Conservation (phyloP, 2,329 filamentous ascomycete species). For the Claviceps lovelessii region DNA sequence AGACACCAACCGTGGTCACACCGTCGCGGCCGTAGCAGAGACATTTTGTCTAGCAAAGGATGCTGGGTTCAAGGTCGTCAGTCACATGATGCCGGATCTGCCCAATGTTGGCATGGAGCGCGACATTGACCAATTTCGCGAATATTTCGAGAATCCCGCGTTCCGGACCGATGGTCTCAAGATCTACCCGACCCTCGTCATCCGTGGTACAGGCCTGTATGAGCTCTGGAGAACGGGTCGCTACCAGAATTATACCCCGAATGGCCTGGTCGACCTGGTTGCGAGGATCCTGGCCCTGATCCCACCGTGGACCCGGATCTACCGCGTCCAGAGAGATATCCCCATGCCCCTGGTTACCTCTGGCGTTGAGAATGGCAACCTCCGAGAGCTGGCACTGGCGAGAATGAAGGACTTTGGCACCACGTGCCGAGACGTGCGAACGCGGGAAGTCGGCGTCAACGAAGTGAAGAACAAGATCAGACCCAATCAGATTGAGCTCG, state of each 20-base stretch:
- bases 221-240: constrained; percentile 93
- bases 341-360: constrained; percentile 99
- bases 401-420: constrained; percentile 99
- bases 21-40: constrained; percentile 85
- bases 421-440: constrained; percentile 88
- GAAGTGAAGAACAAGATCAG: constrained; percentile 98
- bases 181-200: constrained; percentile 95
- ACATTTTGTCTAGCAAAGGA: constrained; percentile 97
- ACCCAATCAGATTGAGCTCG: constrained; percentile 87
- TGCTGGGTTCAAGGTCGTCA: constrained; percentile 96
- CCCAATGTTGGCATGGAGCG: constrained; percentile 98
- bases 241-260: constrained; percentile 98
- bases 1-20: constrained; percentile 94
- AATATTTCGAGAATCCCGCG: constrained; percentile 93
- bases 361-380: constrained; percentile 92
- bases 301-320: constrained; percentile 95
- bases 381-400: constrained; percentile 84
- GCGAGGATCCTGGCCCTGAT: constrained; percentile 91
- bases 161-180: constrained; percentile 96
- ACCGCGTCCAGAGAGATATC: constrained; percentile 95
- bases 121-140: constrained; percentile 89
- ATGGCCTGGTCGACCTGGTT: constrained; percentile 87
- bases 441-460: constrained; percentile 93
- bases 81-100: constrained; percentile 98
- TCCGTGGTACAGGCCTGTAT: constrained; percentile 89